Evolutionary conservation across 371 early-diverging fungal species (phyloP).

Genomic region (Mucor piriformis): DNA sequence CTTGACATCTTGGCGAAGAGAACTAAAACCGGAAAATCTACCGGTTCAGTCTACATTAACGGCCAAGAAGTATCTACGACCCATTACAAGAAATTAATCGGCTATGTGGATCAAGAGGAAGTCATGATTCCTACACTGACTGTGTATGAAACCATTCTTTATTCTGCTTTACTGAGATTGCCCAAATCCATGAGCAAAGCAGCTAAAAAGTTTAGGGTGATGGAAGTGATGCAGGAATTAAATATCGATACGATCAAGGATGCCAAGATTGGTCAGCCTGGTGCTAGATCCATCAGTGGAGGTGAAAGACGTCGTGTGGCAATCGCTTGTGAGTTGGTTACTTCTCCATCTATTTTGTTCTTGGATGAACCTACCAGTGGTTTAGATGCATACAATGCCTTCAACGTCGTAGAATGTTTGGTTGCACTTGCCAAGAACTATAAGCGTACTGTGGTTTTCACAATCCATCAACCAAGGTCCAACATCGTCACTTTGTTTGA

Average conservation of each 20-base stretch:
- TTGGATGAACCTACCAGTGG: constrained; percentile 96
- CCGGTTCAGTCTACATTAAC: constrained; percentile 68
- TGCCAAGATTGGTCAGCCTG: constrained; percentile 80
- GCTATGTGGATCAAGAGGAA: constrained; percentile 89
- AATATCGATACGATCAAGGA: constrained; percentile 80
- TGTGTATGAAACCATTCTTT: constrained; percentile 79
- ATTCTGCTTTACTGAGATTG: constrained; percentile 80
- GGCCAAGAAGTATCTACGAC: constrained; percentile 59
- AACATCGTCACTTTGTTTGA: constrained; percentile 93
- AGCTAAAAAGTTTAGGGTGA: constrained; percentile 63
- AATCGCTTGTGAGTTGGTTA: constrained; percentile 88
- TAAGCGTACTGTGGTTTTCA: constrained; percentile 89
- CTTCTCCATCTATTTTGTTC: constrained; percentile 88
- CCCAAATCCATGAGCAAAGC: constrained; percentile 64
- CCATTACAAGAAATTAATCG: constrained; percentile 68
- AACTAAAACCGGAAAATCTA: constrained; percentile 59
- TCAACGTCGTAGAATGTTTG: constrained; percentile 86
- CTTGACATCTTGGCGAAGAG: constrained; percentile 79
- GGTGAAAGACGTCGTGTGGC: constrained; percentile 87
- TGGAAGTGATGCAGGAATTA: constrained; percentile 77
- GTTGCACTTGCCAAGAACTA: constrained; percentile 79
- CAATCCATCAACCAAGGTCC: constrained; percentile 95
- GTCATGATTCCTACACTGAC: constrained; percentile 82
- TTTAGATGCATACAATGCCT: constrained; percentile 90
- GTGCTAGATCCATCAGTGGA: constrained; percentile 78